These are phyloP conservation scores for Pseudocohnilembus persalinus DNA, from an alignment of 169 alveolate genomes.

Conservation along the genomic window DNA sequence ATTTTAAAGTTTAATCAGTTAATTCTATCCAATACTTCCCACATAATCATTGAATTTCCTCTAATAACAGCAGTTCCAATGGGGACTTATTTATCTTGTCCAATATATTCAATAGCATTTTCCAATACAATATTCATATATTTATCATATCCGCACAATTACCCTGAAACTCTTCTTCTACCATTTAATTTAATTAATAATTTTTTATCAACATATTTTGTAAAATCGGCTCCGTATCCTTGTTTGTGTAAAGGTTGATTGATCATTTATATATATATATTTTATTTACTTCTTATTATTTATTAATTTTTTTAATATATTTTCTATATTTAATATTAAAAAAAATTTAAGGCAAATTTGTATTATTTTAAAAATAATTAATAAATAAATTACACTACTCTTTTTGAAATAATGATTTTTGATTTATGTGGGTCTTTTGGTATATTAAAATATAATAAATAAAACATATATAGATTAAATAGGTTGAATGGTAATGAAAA, in stretches of 20 bases:
- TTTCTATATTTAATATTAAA: too few species aligned
- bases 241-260: constrained; percentile 47
- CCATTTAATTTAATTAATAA: constrained; percentile 72
- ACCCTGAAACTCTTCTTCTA: constrained; percentile 95
- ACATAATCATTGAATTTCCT: constrained; percentile 96
- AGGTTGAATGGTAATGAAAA: too few species aligned
- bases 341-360: too few species aligned
- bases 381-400: too few species aligned
- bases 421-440: too few species aligned
- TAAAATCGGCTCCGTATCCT: constrained; percentile 84
- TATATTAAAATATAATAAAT: too few species aligned
- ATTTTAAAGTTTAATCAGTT: not conserved
- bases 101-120: constrained; percentile 91
- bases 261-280: not conserved
- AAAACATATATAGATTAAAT: too few species aligned
- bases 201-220: constrained; percentile 72
- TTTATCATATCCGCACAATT: constrained; percentile 97
- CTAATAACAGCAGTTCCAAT: constrained; percentile 97
- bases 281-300: too few species aligned
- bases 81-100: constrained; percentile 57
- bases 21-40: constrained; percentile 97
- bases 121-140: constrained; percentile 98
- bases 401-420: too few species aligned
- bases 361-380: too few species aligned
- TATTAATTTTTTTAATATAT: too few species aligned